Evolutionary conservation across 768 basidiomycete genomes (phyloP).

Genomic region (Tulasnella sp.): DNA sequence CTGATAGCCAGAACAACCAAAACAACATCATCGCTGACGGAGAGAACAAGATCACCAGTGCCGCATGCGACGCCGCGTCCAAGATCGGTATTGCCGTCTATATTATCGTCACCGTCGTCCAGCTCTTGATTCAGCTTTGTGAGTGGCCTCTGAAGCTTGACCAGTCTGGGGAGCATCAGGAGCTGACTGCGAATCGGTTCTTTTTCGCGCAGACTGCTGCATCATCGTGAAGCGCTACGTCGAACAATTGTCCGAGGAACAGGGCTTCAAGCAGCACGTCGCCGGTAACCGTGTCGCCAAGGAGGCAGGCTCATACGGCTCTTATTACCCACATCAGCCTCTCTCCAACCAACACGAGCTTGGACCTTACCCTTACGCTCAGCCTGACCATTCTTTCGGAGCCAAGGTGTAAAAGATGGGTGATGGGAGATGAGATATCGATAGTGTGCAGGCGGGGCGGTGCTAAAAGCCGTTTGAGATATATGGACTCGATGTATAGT

Average conservation of each 20-base stretch:
- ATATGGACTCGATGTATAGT: background rate
- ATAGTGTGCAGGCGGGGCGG: background rate
- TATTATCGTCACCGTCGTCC: background rate
- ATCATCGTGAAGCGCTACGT: conserved; percentile 20
- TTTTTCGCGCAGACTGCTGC: conserved; percentile 7
- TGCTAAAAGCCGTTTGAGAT: background rate
- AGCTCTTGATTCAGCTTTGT: conserved; percentile 17
- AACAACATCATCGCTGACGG: background rate
- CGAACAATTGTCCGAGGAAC: conserved; percentile 17
- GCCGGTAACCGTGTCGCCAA: conserved; percentile 11
- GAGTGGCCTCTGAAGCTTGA: background rate
- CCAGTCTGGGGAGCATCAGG: background rate
- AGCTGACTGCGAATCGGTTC: background rate
- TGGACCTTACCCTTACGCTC: conserved; percentile 13
- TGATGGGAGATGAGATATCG: background rate
- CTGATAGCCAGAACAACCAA: background rate
- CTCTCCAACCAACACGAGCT: conserved; percentile 16
- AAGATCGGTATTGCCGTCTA: conserved; percentile 10
- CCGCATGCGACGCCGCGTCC: conserved; percentile 11
- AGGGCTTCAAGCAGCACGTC: conserved; percentile 8
- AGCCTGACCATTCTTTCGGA: conserved; percentile 13
- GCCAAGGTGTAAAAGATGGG: conserved; percentile 2
- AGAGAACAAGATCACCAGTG: conserved; percentile 3
- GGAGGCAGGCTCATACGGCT: background rate
- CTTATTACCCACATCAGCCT: conserved; percentile 20